Evolutionary conservation across 2,329 filamentous ascomycete species (phyloP).

Genomic region (Ophiostoma sp.): DNA sequence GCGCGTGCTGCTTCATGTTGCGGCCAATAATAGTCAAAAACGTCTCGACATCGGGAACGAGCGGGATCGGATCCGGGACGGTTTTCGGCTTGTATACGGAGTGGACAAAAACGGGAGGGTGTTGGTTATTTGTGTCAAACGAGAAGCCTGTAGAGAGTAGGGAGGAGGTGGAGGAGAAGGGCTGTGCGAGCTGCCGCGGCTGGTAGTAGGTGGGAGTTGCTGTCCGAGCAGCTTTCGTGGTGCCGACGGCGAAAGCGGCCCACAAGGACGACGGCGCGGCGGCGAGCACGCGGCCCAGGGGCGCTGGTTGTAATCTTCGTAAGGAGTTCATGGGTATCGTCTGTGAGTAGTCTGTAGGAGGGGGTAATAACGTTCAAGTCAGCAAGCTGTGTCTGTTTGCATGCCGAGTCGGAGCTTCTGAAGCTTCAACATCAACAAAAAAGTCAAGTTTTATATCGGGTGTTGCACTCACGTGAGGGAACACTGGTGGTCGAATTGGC

Average conservation of each 20-base stretch:
- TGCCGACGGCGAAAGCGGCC: slow-evolving; percentile 8
- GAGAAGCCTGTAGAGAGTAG: not conserved
- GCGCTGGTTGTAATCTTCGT: slow-evolving; percentile 33
- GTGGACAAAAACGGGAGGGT: not conserved
- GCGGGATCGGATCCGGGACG: slow-evolving; percentile 72
- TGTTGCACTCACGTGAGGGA: slow-evolving; percentile 4
- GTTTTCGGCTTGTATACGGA: not conserved
- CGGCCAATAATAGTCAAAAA: slow-evolving; percentile 93
- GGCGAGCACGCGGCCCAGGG: slow-evolving; percentile 35
- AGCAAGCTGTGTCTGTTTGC: not conserved
- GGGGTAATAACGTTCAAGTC: not conserved
- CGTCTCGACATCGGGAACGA: slow-evolving; percentile 79
- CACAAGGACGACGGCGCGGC: slow-evolving; percentile 24
- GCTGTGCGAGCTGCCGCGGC: not conserved
- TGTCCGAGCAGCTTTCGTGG: not conserved
- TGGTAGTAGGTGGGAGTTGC: not conserved
- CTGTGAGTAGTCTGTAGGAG: not conserved
- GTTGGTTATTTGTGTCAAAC: not conserved
- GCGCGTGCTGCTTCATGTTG: slow-evolving; percentile 74
- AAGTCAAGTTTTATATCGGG: not conserved
- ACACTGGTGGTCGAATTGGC: not conserved
- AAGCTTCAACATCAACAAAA: not conserved
- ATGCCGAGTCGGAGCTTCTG: not conserved
- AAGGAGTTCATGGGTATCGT: slow-evolving; percentile 34
- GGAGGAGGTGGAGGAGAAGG: not conserved